Conservation (phyloP, 1,139 yeast species). For the Trichomonascaceae sp. region DNA sequence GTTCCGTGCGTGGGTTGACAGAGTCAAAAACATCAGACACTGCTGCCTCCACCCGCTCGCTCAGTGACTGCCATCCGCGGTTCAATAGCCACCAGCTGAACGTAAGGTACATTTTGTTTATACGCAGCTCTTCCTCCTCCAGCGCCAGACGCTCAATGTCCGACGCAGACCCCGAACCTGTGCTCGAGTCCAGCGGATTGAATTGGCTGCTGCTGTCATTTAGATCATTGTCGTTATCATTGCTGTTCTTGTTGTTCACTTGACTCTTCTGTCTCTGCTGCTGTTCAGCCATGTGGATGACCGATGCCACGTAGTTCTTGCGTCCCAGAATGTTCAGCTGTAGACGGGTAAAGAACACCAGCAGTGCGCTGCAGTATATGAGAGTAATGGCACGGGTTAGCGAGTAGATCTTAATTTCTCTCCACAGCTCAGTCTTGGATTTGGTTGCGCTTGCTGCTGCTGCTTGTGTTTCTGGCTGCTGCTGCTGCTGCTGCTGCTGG, state of each 20-base stretch:
- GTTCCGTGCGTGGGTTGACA: slow-evolving; percentile 60
- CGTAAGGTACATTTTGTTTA: slow-evolving; percentile 76
- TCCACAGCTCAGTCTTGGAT: slow-evolving; percentile 73
- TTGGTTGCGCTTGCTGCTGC: slow-evolving; percentile 1
- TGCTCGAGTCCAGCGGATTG: slow-evolving; percentile 11
- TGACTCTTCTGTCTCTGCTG: slow-evolving; percentile 14
- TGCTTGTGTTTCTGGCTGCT: not conserved
- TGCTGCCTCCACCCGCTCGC: slow-evolving; percentile 39
- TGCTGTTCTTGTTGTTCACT: slow-evolving; percentile 8
- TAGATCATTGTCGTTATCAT: slow-evolving; percentile 13
- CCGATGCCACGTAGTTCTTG: slow-evolving; percentile 69
- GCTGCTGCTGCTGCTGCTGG: not conserved
- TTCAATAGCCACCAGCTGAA: slow-evolving; percentile 92
- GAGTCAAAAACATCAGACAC: slow-evolving; percentile 51
- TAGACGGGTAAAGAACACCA: slow-evolving; percentile 64
- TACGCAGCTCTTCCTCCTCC: slow-evolving; percentile 21
- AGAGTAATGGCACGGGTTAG: slow-evolving; percentile 63
- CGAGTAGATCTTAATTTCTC: slow-evolving; percentile 62
- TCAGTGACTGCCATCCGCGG: slow-evolving; percentile 61
- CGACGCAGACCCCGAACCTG: slow-evolving; percentile 5
- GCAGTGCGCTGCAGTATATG: slow-evolving; percentile 53
- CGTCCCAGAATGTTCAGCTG: slow-evolving; percentile 85
- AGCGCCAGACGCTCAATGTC: slow-evolving; percentile 20
- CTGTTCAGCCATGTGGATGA: slow-evolving; percentile 47
- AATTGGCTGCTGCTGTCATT: no score